Base-by-base conservation (phyloP, 2,329 filamentous ascomycete genomes). In the Ophiosphaerella herpotricha region DNA sequence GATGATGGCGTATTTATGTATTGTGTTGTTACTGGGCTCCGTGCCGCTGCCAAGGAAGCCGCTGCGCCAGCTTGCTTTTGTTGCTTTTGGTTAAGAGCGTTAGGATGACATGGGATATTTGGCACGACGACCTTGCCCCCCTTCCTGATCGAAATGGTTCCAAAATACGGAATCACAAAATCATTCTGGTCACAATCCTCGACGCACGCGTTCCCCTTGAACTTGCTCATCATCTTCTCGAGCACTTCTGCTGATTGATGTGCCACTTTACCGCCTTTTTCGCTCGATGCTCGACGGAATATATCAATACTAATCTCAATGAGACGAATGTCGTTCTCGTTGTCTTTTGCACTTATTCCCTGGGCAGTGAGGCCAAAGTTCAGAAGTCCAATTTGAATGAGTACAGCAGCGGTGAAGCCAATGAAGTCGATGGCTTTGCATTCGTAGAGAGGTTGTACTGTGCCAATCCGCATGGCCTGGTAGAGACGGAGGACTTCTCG, bases 401-500 rank as follows among this genome's bases (percentile, higher is more conserved):
- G 64, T 1, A 77, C 69, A 3, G 76, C 73, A 5, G 74, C 70
- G 1, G 75, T 78, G 61, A 79, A 79, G 33, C 72, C 77, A 34
- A 77, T 71, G 50, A 79, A 78, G 55, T 79, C 77, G 14, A 76
- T 64, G 7, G 75, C 74, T 48, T 77, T 77, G 66, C 77, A 78
- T 49, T 79, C 75, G 58, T 77, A 78, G 0, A 77, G 58, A 9
- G 73, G 72, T 46, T 70, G 66, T 2, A 57, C 63, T 44, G 47
- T 62, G 21, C 69, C 66, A 7, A 64, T 66, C 5, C 73, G 71
- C 4, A 78, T 64, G 1, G 69, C 50, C 21, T 74, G 70, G 52
- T 75, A 78, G 2, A 74, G 61, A 2, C 67, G 63, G n/a, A 78
- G 56, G 31, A 78, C 63, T 44, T 73, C 64, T n/a, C 75, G 67